These are phyloP conservation scores for Amanita exitialis DNA, from an alignment of 768 basidiomycete species.

Conservation along the genomic window DNA sequence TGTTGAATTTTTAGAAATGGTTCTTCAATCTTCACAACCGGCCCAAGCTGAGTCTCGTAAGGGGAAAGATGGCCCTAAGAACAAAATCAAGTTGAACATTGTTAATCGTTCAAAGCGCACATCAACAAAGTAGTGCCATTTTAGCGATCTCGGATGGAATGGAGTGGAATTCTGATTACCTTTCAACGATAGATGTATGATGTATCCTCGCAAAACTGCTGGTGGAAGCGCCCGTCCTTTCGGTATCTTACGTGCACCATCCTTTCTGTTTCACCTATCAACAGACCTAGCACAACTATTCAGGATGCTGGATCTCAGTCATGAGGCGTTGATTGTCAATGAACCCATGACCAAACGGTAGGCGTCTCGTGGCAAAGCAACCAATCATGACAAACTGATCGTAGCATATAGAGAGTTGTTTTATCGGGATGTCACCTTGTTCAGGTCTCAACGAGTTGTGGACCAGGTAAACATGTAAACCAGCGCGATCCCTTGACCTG, in stretches of 20 bases:
- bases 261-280: constrained; percentile 2
- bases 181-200: constrained; percentile 15
- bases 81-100: constrained; percentile 23
- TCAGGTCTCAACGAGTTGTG: constrained; percentile 68
- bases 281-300: constrained; percentile 52
- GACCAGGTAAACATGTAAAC: constrained; percentile 43
- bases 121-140: constrained; percentile 1
- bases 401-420: constrained; percentile 62
- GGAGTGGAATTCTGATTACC: constrained; percentile 7
- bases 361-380: not conserved
- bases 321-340: constrained; percentile 48
- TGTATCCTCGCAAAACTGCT: constrained; percentile 24
- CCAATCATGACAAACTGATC: constrained; percentile 2
- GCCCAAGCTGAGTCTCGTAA: constrained; percentile 2
- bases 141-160: not conserved
- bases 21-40: constrained; percentile 11
- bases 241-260: constrained; percentile 20
- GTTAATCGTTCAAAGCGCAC: constrained; percentile 21
- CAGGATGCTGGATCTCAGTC: constrained; percentile 54
- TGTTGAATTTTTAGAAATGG: constrained; percentile 25
- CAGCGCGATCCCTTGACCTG: not conserved
- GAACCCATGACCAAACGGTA: constrained; percentile 60
- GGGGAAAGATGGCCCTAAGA: constrained; percentile 8
- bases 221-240: constrained; percentile 29
- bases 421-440: constrained; percentile 77